These are phyloP conservation scores for Pezicula neosporulosa DNA, from an alignment of 2,329 filamentous ascomycete genomes.

Conservation along the genomic window DNA sequence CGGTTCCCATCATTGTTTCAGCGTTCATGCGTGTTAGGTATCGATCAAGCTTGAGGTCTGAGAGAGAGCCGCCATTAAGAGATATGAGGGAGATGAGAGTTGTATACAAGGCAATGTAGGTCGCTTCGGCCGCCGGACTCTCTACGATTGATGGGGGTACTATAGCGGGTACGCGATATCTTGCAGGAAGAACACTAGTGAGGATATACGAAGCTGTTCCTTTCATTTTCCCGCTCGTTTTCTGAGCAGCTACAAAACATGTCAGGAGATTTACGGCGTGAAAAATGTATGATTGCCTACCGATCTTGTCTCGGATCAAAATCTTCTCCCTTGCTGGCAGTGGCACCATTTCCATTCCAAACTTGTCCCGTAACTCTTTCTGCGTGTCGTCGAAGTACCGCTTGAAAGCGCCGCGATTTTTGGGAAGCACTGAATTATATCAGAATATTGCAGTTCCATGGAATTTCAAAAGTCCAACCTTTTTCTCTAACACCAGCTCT, in stretches of 20 bases:
- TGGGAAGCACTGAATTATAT: not conserved
- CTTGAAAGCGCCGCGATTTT: constrained; percentile 61
- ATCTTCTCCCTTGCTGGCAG: constrained; percentile 78
- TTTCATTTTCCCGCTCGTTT: constrained; percentile 43
- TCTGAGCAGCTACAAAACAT: constrained; percentile 26
- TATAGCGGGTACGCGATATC: constrained; percentile 65
- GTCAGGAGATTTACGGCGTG: constrained; percentile 1
- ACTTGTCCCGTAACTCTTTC: constrained; percentile 62
- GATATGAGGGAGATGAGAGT: constrained; percentile 74
- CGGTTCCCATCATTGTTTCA: constrained; percentile 66
- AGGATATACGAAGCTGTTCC: constrained; percentile 74
- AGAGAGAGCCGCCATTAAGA: constrained; percentile 68
- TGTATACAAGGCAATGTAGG: constrained; percentile 78
- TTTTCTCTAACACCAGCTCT: constrained; percentile 62
- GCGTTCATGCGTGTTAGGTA: constrained; percentile 74
- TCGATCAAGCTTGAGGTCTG: constrained; percentile 74
- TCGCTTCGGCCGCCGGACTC: constrained; percentile 65
- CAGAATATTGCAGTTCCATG: not conserved
- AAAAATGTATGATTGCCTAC: constrained; percentile 37
- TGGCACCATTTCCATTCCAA: constrained; percentile 92
- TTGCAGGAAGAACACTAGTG: constrained; percentile 64
- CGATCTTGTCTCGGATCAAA: constrained; percentile 75
- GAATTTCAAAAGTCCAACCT: constrained; percentile 38
- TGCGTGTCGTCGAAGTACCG: constrained; percentile 76
- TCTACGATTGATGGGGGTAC: constrained; percentile 65